Base-by-base conservation (phyloP, 1,284 basidiomycete genomes). In the Ustilago cynodontis region DNA sequence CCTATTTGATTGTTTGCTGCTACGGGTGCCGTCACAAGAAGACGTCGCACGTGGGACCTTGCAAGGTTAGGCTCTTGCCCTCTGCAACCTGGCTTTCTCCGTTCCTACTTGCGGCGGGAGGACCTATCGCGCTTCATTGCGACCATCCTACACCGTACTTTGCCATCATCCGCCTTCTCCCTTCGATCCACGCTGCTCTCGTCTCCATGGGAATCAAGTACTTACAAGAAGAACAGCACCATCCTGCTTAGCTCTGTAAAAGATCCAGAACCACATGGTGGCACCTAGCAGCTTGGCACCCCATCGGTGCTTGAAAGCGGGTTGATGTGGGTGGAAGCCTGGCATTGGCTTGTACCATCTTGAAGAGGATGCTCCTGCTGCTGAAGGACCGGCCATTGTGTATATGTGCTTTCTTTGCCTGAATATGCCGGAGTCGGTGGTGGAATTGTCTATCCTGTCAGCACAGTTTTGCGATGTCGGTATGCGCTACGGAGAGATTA, bases 231-330 rank as follows among this genome's bases (percentile, higher is more conserved):
- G 59, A 41, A 85, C 83, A 29, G 84, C 78, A 33, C 84, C 84
- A 55, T 86, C 84, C 66, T 86, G 81, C 67, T 81, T 84, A 45
- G 79, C 80, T 14, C 84, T 68, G 65, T 85, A 85, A 43, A 86
- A 78, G 67, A 86, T 82, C 80, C 79, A 86, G 69, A 86, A 86
- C 82, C 82, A 84, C 83, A 85, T 85, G 50, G 81, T 80, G 6
- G 77, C 84, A 29, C 84, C 84, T 20, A 86, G 69, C 18, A 86
- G 54, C 64, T 81, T 82, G 51, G 84, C 82, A 6, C 73, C 75
- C 62, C 67, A 79, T 13, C 81, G 65, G 63, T 86, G 84, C 58
- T 77, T 78, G 55, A 82, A 73, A 2, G 82, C 76, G 43, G 84
- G 84, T 20, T 66, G 73, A 64, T 86, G 84, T 28, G 84, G 84